Base-by-base conservation (phyloP, 805 yeast species). In the Saccharomycodes ludwigii region DNA sequence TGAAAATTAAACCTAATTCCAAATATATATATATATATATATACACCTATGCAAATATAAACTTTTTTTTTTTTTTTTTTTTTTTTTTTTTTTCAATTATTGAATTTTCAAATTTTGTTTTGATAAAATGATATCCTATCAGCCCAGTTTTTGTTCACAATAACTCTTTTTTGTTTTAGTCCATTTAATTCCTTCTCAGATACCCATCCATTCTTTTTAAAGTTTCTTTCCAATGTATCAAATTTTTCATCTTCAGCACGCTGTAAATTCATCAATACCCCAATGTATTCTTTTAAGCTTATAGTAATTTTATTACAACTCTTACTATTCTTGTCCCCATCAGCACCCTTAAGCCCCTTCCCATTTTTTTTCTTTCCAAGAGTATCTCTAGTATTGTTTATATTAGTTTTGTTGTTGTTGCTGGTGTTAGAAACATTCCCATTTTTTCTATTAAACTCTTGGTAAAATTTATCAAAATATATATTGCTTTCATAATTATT, bases 81-180 rank as follows among this genome's bases (percentile, higher is more conserved):
- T n/a, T n/a, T n/a, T n/a, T n/a, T n/a, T n/a, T n/a, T n/a, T n/a
- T 4, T 5, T n/a, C 7, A 26, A 21, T 16, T 10, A 32, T 4
- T 16, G 8, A 13, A 4, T 14, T 12, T 30, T 28, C n/a, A 42
- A 16, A 44, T 24, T 27, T 40, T 42, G 16, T 36, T 38, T 21
- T 45, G 47, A 36, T 50, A 50, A 34, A 36, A 45, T 2, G 47
- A 43, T 11, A 50, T 48, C 31, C 52, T 44, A 30, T 51, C 55
- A 1, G 49, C 51, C 56, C 56, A 51, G 33, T 44, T 44, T 31
- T 42, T 46, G 33, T 45, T 47, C n/a, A 46, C 43, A 5, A 47
- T 33, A 6, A 45, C 37, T 24, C 54, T 38, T 31, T 51, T 51
- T 25, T 43, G 44, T 30, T 44, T 42, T 26, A 51, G 28, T 20